Percentiles rank a stretch among this genome's conserved stretches.
Conservation (phyloP, 768 basidiomycete species). For the Termitomyces sp. region DNA sequence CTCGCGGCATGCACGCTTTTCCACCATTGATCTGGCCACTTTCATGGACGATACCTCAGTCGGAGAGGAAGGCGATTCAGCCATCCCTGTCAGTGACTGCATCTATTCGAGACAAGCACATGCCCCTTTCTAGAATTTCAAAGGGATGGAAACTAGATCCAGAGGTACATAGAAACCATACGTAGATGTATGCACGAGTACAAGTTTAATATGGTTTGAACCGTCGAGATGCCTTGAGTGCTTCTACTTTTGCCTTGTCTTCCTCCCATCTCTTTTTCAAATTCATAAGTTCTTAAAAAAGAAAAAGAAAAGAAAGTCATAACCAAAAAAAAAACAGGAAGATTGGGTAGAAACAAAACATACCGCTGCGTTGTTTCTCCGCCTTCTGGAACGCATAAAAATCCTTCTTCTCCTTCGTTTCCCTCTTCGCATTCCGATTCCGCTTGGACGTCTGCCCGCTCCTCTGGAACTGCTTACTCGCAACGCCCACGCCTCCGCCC, state of each 20-base stretch:
- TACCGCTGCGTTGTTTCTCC: conserved; percentile 85
- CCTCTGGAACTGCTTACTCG: conserved; percentile 65
- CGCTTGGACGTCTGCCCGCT: conserved; percentile 43
- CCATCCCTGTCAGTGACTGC: not conserved
- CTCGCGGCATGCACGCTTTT: not conserved
- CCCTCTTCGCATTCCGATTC: conserved; percentile 45
- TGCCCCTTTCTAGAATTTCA: too few relatives aligned
- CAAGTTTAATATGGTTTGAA: conserved; percentile 81
- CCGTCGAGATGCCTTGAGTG: conserved; percentile 69
- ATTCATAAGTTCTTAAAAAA: conserved; percentile 57
- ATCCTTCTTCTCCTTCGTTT: conserved; percentile 61
- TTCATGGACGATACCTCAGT: not conserved
- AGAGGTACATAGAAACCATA: not conserved
- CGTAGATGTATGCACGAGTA: not conserved
- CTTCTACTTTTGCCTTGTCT: conserved; percentile 82
- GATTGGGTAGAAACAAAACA: conserved; percentile 10
- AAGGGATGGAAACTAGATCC: not conserved
- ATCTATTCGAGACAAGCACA: not conserved
- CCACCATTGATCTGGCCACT: not conserved
- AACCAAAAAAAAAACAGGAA: not conserved
- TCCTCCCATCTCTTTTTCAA: conserved; percentile 80
- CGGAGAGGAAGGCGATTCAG: not conserved
- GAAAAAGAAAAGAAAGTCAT: not conserved
- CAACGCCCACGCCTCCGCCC: conserved; percentile 68
- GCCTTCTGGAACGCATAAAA: conserved; percentile 92